Evolutionary conservation across 768 basidiomycete species (phyloP).

Genomic region (Leucosporidium creatinivorum): DNA sequence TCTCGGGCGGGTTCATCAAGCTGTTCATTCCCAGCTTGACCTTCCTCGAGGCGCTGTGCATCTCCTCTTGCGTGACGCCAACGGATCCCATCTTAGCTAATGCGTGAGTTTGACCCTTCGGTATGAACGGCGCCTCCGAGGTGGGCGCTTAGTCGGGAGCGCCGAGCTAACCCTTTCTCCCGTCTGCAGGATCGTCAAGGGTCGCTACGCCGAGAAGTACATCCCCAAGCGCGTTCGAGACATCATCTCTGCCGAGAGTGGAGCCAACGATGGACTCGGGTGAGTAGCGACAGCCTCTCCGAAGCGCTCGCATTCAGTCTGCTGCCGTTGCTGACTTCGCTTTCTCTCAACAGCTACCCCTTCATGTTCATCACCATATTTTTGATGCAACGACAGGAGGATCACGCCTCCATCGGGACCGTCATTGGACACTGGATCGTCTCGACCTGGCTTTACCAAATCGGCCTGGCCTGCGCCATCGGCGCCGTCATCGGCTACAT

Average conservation of each 20-base stretch:
- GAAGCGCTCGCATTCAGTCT: no score
- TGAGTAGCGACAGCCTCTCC: no score
- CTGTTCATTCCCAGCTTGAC: slow-evolving; percentile 43
- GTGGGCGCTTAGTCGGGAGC: no score
- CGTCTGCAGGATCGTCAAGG: slow-evolving; percentile 38
- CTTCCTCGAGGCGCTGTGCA: slow-evolving; percentile 43
- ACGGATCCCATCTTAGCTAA: slow-evolving; percentile 45
- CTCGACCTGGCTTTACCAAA: slow-evolving; percentile 41
- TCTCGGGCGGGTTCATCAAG: slow-evolving; percentile 41
- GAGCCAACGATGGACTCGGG: slow-evolving; percentile 47
- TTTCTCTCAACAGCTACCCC: slow-evolving; percentile 37
- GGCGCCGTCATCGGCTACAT: slow-evolving; percentile 43
- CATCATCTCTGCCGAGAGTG: slow-evolving; percentile 43
- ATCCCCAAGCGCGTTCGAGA: slow-evolving; percentile 44
- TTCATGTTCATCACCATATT: slow-evolving; percentile 45
- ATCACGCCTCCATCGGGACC: slow-evolving; percentile 37
- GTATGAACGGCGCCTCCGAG: no score
- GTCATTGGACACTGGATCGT: slow-evolving; percentile 43
- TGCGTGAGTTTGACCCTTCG: slow-evolving; percentile 22
- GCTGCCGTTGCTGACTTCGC: neutral
- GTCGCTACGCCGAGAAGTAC: slow-evolving; percentile 45
- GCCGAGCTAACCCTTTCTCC: neutral
- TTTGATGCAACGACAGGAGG: slow-evolving; percentile 37
- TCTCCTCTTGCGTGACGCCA: slow-evolving; percentile 42
- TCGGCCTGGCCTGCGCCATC: slow-evolving; percentile 40